Evolutionary conservation across 2,329 filamentous ascomycete species (phyloP), one percentile per base, ranked within the genome.

Genomic region (Myriosclerotinia curreyana): DNA sequence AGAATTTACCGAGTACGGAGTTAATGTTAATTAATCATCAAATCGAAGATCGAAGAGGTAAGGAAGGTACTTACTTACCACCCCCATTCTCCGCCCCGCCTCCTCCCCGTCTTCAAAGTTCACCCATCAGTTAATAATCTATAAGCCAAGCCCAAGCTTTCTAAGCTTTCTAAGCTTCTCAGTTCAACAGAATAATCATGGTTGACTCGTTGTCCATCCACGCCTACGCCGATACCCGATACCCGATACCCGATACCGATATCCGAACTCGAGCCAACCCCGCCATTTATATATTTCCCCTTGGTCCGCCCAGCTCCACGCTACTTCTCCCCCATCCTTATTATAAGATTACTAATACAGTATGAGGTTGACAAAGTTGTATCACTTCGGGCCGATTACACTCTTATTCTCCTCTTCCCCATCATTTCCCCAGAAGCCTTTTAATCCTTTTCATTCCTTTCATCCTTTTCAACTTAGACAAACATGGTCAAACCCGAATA

Each of bases 351-450:
- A 42, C 17, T 38, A 22, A 54, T n/a, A n/a, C n/a, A n/a, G n/a
- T 38, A 38, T 31, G 28, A 31, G 28, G 28, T 6, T 31, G 28
- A 38, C 6, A 6, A 31, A 6, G 28, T 6, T 31, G 28, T 53
- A 53, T 40, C 14, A 40, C 52, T 25, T 54, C 52, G 52, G 52
- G 25, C 52, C 52, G 52, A 54, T 40, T 54, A 25, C 34, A 2
- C 3, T 38, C 34, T 22, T 17, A 12, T 54, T 40, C n/a, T 54
- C n/a, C 36, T 40, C 36, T 40, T 56, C 38, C 14, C 53, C 53
- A 44, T n/a, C 53, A 44, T 44, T 56, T 17, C 17, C 15, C 40
- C 40, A 42, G 17, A 17, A 17, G 3, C 14, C 40, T 17, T 42
- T 44, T 17, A n/a, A 22, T 8, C n/a, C n/a, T n/a, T n/a, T n/a